A percentile compares a stretch with the other conserved stretches of the same genome.
Evolutionary conservation across 2,329 filamentous ascomycete genomes (phyloP).

Genomic region (Ophiostoma pallidulum): DNA sequence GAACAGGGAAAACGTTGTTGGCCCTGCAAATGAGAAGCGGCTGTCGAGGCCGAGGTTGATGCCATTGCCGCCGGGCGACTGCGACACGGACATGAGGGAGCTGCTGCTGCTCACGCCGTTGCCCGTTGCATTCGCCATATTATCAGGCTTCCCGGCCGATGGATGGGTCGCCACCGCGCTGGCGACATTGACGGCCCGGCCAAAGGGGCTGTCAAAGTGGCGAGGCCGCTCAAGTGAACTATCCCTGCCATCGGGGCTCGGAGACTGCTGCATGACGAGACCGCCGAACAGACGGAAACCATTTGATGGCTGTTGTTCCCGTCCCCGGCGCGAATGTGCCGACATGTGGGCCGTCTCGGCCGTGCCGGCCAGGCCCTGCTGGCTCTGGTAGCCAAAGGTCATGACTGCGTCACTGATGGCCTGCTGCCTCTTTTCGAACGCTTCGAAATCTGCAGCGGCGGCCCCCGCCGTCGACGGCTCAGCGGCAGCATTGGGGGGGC

Average conservation of each 20-base stretch:
- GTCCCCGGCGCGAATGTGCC: no score
- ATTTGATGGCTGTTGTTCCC: no score
- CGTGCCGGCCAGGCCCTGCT: background rate
- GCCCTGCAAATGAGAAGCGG: background rate
- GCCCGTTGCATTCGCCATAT: background rate
- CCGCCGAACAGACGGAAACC: slow-evolving; percentile 25
- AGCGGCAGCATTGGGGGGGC: no score
- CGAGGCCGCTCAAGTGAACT: background rate
- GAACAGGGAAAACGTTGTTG: no score
- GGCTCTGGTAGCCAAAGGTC: slow-evolving; percentile 9
- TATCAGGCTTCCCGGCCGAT: no score
- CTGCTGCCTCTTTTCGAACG: slow-evolving; percentile 3
- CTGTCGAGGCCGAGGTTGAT: background rate
- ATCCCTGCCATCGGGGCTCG: background rate
- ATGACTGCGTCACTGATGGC: slow-evolving; percentile 5
- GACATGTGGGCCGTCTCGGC: background rate
- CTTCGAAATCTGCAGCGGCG: no score
- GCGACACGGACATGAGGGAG: background rate
- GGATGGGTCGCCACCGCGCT: background rate
- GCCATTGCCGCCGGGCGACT: slow-evolving; percentile 14
- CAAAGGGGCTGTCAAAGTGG: slow-evolving; percentile 1
- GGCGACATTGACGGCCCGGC: background rate
- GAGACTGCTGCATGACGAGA: slow-evolving; percentile 20
- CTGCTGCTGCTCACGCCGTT: slow-evolving; percentile 5
- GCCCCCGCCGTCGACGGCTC: no score